phyloP scores from a whole-genome alignment of 345 rosid genomes.

The Acer yangbiense region DNA sequence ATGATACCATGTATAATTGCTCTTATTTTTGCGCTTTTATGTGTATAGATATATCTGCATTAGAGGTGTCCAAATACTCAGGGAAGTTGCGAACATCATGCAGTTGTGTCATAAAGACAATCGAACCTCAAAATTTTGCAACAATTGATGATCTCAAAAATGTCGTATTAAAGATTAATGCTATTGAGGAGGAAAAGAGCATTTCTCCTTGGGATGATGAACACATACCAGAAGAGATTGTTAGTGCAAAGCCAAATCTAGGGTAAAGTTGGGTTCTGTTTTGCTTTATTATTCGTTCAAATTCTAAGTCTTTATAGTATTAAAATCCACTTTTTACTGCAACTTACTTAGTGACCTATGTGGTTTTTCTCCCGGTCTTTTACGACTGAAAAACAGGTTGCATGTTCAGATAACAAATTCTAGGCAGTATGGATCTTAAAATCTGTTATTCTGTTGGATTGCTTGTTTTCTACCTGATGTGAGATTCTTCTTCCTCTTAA shows the following conservation, averaged over 20 bases:
- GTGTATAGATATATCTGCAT: constrained; percentile 67
- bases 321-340: not conserved
- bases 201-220: constrained; percentile 90
- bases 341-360: not conserved
- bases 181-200: constrained; percentile 57
- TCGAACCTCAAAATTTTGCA: constrained; percentile 78
- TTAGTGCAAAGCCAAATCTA: constrained; percentile 60
- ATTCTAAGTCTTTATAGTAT: constrained; percentile 8
- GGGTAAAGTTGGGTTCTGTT: constrained; percentile 55
- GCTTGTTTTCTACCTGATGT: not conserved
- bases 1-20: not conserved
- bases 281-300: constrained; percentile 3
- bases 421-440: not conserved
- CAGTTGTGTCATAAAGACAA: constrained; percentile 78
- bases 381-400: not conserved
- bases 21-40: constrained; percentile 18
- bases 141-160: constrained; percentile 61
- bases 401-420: not conserved
- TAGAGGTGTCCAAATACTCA: constrained; percentile 76
- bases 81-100: constrained; percentile 70
- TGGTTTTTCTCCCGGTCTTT: not conserved
- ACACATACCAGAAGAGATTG: constrained; percentile 82
- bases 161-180: constrained; percentile 52
- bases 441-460: not conserved
- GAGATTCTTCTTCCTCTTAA: not conserved